A percentile compares a stretch with the other conserved stretches of the same genome.
These are phyloP conservation scores for Carex arenaria DNA, from an alignment of 202 grass and related monocot species.

Conservation along the genomic window DNA sequence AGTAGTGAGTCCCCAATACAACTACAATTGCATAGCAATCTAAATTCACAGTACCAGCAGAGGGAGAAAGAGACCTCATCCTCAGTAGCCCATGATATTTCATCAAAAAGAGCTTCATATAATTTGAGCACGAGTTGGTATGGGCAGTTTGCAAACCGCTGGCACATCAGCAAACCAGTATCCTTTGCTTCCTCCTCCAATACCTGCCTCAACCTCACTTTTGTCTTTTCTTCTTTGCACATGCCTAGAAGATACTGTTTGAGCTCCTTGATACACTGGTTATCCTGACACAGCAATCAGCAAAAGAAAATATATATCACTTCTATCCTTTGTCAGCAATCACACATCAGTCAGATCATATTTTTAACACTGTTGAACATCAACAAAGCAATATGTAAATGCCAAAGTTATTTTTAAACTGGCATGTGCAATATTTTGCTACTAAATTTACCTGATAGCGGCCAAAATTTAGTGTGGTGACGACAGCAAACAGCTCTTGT, in stretches of 20 bases:
- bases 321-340: not conserved
- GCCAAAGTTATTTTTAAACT: not conserved
- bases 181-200: constrained; percentile 45
- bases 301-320: not conserved
- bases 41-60: not conserved
- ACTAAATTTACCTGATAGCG: constrained; percentile 36
- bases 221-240: constrained; percentile 44
- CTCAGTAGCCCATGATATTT: constrained; percentile 81
- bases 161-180: constrained; percentile 62
- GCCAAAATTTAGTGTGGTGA: constrained; percentile 70
- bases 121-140: constrained; percentile 72
- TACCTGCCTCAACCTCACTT: constrained; percentile 49
- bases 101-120: constrained; percentile 76
- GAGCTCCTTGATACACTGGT: constrained; percentile 69
- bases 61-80: constrained; percentile 38
- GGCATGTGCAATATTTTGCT: not conserved
- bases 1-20: not conserved
- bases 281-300: constrained; percentile 28
- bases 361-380: not conserved
- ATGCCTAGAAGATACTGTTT: constrained; percentile 57
- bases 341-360: not conserved
- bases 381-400: not conserved
- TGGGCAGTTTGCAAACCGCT: constrained; percentile 74
- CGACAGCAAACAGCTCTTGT: constrained; percentile 61
- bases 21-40: not conserved